phyloP scores from a whole-genome alignment of 2,329 filamentous ascomycete species.

The Rutstroemia sp. region DNA sequence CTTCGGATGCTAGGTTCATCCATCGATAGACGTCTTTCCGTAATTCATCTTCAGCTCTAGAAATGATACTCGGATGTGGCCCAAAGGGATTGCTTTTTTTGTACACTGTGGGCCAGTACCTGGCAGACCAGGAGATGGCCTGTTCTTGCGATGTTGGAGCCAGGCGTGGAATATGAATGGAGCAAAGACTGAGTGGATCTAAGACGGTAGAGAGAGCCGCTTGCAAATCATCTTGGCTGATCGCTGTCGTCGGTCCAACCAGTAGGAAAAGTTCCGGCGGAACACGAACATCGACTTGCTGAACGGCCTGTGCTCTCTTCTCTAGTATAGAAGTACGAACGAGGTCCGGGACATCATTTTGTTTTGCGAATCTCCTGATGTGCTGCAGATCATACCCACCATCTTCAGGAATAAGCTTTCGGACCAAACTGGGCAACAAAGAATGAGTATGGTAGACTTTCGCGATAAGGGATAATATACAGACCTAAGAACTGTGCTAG shows the following conservation, averaged over 20 bases:
- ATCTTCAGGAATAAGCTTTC: constrained; percentile 49
- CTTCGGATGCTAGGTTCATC: constrained; percentile 59
- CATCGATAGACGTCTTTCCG: constrained; percentile 54
- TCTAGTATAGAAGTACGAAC: constrained; percentile 50
- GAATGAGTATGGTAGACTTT: constrained; percentile 26
- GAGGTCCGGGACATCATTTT: constrained; percentile 56
- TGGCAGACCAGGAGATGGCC: constrained; percentile 64
- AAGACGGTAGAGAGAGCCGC: constrained; percentile 41
- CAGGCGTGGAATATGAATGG: constrained; percentile 61
- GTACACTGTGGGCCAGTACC: constrained; percentile 81
- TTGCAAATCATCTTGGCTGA: constrained; percentile 48
- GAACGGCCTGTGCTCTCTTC: constrained; percentile 38
- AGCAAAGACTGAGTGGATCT: constrained; percentile 34
- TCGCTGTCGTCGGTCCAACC: constrained; percentile 40
- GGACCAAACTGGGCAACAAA: constrained; percentile 41
- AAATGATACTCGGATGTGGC: constrained; percentile 69
- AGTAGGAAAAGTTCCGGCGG: constrained; percentile 37
- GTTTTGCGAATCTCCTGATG: constrained; percentile 70
- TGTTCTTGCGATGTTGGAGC: constrained; percentile 71
- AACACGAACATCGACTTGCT: constrained; percentile 42
- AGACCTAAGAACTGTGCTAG: constrained; percentile 67
- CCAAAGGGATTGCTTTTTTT: constrained; percentile 83
- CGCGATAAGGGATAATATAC: constrained; percentile 26
- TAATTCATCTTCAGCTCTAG: constrained; percentile 63
- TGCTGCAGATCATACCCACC: constrained; percentile 60